These are phyloP conservation scores for Dendrocalamus latiflorus DNA, from an alignment of 202 grass and related monocot genomes.

Conservation along the genomic window DNA sequence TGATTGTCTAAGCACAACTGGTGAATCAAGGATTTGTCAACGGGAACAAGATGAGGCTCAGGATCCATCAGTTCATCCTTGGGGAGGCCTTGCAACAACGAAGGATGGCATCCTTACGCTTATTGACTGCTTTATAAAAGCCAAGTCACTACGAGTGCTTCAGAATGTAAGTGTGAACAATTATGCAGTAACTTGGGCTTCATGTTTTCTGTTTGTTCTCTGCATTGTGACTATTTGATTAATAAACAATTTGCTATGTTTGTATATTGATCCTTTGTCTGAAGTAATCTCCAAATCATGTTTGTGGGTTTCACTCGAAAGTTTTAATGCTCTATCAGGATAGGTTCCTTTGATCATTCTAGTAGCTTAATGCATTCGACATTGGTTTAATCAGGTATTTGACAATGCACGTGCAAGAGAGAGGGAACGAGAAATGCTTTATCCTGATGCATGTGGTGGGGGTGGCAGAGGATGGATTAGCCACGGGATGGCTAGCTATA, in stretches of 20 bases:
- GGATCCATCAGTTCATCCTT: constrained; percentile 76
- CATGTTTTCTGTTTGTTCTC: too few species aligned
- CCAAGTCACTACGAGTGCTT: constrained; percentile 66
- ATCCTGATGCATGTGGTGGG: constrained; percentile 96
- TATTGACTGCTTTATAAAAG: constrained; percentile 76
- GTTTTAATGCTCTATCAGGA: neutral
- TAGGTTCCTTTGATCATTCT: constrained; percentile 2
- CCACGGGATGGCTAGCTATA: constrained; percentile 71
- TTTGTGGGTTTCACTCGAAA: neutral
- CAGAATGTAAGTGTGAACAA: too few species aligned
- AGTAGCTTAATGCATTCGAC: neutral
- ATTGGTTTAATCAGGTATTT: constrained; percentile 66
- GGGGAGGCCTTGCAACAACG: constrained; percentile 83
- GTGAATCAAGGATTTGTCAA: too few species aligned
- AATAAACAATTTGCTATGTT: neutral
- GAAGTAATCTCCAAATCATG: constrained; percentile 5
- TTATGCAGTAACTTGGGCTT: too few species aligned
- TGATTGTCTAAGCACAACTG: too few species aligned
- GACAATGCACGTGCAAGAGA: constrained; percentile 90
- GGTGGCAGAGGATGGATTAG: constrained; percentile 96
- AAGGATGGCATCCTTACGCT: constrained; percentile 87
- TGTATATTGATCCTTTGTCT: neutral
- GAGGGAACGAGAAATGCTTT: constrained; percentile 87
- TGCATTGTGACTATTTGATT: constrained; percentile 9
- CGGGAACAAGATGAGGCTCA: too few species aligned